These are phyloP conservation scores for Phytophthora quininea DNA, from an alignment of 352 stramenopile genomes.

Conservation along the genomic window DNA sequence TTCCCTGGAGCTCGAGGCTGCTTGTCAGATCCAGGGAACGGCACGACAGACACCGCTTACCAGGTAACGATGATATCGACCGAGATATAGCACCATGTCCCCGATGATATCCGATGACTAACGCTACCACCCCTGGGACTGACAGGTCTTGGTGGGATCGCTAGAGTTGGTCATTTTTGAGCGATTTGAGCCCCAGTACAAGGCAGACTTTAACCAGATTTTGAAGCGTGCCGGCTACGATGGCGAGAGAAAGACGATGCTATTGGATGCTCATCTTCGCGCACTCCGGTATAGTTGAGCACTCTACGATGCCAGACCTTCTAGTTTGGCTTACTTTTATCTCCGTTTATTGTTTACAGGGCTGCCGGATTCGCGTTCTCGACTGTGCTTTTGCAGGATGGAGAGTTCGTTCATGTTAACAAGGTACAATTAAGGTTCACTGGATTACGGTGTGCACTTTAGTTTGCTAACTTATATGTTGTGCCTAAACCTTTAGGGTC, in stretches of 20 bases:
- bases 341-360: slow-evolving; percentile 23
- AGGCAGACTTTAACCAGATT: slow-evolving; percentile 66
- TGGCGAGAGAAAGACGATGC: slow-evolving; percentile 64
- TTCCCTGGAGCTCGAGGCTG: slow-evolving; percentile 72
- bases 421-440: slow-evolving; percentile 41
- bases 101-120: too few relatives aligned
- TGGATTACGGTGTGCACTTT: not conserved
- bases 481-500: slow-evolving; percentile 40
- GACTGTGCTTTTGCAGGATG: slow-evolving; percentile 73
- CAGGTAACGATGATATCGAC: slow-evolving; percentile 36
- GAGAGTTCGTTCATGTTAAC: slow-evolving; percentile 87
- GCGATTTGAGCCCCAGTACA: slow-evolving; percentile 65
- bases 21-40: slow-evolving; percentile 72
- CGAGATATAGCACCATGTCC: too few relatives aligned
- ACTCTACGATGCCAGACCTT: not conserved
- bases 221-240: slow-evolving; percentile 70
- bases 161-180: slow-evolving; percentile 89
- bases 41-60: slow-evolving; percentile 81
- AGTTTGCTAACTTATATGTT: slow-evolving; percentile 4
- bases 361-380: slow-evolving; percentile 76
- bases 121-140: not conserved
- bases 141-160: slow-evolving; percentile 72
- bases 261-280: slow-evolving; percentile 77
- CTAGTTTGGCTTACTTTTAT: not conserved
- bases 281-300: slow-evolving; percentile 46